Evolutionary conservation across 768 basidiomycete genomes (phyloP).

Genomic region (Phanerodontia chrysosporium): DNA sequence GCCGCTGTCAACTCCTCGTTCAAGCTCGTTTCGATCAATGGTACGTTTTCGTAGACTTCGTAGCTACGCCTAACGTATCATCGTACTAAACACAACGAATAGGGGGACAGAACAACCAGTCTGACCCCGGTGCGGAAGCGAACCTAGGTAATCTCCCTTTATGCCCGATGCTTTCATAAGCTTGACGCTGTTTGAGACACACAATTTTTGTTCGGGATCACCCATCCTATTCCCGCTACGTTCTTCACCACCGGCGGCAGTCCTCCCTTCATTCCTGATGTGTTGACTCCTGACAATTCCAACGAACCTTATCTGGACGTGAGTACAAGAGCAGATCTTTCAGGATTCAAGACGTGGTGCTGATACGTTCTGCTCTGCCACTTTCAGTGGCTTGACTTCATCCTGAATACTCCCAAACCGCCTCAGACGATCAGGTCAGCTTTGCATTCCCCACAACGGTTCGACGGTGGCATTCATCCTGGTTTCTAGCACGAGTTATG

Average conservation of each 20-base stretch:
- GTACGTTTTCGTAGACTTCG: constrained; percentile 27
- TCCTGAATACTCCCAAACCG: constrained; percentile 40
- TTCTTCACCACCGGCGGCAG: constrained; percentile 61
- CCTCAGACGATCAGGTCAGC: constrained; percentile 51
- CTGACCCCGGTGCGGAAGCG: constrained; percentile 57
- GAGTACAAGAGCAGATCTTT: too few species aligned
- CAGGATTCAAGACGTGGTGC: too few species aligned
- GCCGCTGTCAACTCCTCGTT: constrained; percentile 40
- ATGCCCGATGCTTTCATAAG: too few species aligned
- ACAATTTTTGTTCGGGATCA: constrained; percentile 63
- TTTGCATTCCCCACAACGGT: too few species aligned
- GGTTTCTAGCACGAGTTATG: constrained; percentile 52
- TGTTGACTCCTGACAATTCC: constrained; percentile 31
- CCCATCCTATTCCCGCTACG: constrained; percentile 54
- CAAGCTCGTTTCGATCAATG: constrained; percentile 50
- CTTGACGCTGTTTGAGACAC: constrained; percentile 42
- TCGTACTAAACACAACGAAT: background rate
- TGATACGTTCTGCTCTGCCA: too few species aligned
- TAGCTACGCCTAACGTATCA: constrained; percentile 50
- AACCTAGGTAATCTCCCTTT: constrained; percentile 34
- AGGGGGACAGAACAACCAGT: constrained; percentile 65
- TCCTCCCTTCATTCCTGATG: constrained; percentile 55
- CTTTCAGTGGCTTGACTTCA: constrained; percentile 58
- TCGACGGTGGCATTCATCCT: background rate
- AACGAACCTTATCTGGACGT: constrained; percentile 50